Conservation (phyloP, 176 grass and related monocot genomes). For the Musa acuminata region DNA sequence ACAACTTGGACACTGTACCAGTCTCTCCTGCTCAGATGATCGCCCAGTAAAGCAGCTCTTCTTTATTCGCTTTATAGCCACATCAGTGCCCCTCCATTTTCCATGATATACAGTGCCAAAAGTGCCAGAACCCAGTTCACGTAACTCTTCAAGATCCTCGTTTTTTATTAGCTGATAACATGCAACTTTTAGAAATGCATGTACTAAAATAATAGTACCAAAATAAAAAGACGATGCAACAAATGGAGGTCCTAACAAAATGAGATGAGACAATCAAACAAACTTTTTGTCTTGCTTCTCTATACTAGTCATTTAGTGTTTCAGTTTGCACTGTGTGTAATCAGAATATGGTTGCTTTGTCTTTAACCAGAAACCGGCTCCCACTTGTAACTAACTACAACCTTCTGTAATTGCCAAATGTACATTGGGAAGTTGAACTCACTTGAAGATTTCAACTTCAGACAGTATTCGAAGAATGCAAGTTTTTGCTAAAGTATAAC, state of each 20-base stretch:
- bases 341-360: neutral
- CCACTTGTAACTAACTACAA: neutral
- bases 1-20: conserved; percentile 31
- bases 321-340: neutral
- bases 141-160: conserved; percentile 88
- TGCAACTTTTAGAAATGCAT: neutral
- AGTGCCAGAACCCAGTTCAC: conserved; percentile 93
- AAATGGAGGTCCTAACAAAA: neutral
- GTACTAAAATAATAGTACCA: neutral
- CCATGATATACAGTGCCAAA: conserved; percentile 96
- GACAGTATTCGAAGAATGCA: neutral
- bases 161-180: conserved; percentile 82
- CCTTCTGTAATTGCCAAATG: neutral
- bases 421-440: neutral
- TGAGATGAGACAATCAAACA: neutral
- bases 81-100: conserved; percentile 99
- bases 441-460: neutral
- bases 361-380: neutral
- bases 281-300: neutral
- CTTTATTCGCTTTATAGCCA: conserved; percentile 98
- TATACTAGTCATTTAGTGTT: neutral
- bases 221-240: neutral
- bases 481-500: neutral
- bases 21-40: conserved; percentile 94
- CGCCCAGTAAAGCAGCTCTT: conserved; percentile 86